Base-by-base conservation (phyloP, 257 asterid species). In the Cordia subcordata region DNA sequence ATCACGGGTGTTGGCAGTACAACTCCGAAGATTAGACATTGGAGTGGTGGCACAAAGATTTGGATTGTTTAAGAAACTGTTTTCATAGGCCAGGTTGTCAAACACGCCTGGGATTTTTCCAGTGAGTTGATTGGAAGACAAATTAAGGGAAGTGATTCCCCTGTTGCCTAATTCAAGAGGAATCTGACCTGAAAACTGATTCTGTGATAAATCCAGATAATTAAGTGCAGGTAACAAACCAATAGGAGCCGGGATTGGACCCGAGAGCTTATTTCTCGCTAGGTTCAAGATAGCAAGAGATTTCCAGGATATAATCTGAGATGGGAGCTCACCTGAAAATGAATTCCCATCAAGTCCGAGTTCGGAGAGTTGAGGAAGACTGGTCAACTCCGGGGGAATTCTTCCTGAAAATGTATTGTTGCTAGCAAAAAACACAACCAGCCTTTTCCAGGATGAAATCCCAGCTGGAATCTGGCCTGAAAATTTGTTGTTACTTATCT, bases 271-370 rank as follows among this genome's bases (percentile, higher is more conserved):
- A 61, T 90, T 90, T 60, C 91, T 62, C 0, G 95, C 70, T 32
- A 90, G 78, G 55, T 77, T 74, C 76, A 90, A 59, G 4, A 49
- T 52, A 19, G 64, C 61, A 33, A 90, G 80, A 46, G 95, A 87
- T 10, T 53, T 57, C 98, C 98, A 90, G 1, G 98, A 90, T 4
- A 69, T 22, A 4, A 90, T 81, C 38, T 74, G 50, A 32, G 79
- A 49, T 17, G 94, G 98, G 5, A 90, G 72, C 57, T 55, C 76
- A 57, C 95, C 94, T 8, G 89, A 77, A 52, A 90, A 76, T 5
- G 77, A 76, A 64, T 90, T 90, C 4, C 98, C 94, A 51, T 85
- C 95, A 5, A 87, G 85, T 20, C 20, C 45, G 42, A 90, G 68
- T 55, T 74, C 75, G 65, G 4, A 66, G 4, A 85, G 83, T 61